Base-by-base conservation (phyloP, 305 asterid genomes). In the Fraxinus albicans region DNA sequence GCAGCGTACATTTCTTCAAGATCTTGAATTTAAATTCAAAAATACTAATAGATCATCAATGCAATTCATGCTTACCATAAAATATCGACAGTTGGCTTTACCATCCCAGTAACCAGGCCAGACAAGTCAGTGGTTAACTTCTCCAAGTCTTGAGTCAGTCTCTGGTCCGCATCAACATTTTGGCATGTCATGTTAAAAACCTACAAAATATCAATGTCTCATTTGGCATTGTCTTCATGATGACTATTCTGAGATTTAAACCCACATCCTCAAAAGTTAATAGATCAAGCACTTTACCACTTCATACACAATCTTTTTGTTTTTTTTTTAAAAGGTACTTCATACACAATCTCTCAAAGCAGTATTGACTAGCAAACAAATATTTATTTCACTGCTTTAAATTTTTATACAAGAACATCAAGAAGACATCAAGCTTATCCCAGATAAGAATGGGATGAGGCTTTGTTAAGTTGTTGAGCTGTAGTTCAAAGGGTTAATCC, bases 81-180 rank as follows among this genome's bases (percentile, higher is more conserved):
- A 79, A 96, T 96, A 91, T 96, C 99, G 33, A 96, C 99, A 35
- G 97, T 92, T 80, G 99, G 99, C 85, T 96, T 96, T 81, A 96
- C 98, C 99, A 96, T 94, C 86, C 99, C 99, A 84, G 99, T 96
- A 74, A 96, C 99, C 90, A 96, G 88, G 77, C 99, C 96, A 83
- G 99, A 95, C 86, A 96, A 89, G 84, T 96, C 99, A 36, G 93
- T 77, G 10, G 98, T 95, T 86, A 96, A 90, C 93, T 94, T 96
- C 92, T 96, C 99, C 90, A 96, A 89, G 93, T 96, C 98, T 85
- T 93, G 99, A 34, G 99, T 96, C 86, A 95, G 87, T 87, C 99
- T 92, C 91, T 96, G 99, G 83, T 96, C 99, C 76, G 98, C 99
- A 80, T 96, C 99, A 81, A 96, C 89, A 80, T 85, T 91, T 85